Base-by-base conservation (phyloP, 2,329 filamentous ascomycete genomes). In the Orbilia quercus region DNA sequence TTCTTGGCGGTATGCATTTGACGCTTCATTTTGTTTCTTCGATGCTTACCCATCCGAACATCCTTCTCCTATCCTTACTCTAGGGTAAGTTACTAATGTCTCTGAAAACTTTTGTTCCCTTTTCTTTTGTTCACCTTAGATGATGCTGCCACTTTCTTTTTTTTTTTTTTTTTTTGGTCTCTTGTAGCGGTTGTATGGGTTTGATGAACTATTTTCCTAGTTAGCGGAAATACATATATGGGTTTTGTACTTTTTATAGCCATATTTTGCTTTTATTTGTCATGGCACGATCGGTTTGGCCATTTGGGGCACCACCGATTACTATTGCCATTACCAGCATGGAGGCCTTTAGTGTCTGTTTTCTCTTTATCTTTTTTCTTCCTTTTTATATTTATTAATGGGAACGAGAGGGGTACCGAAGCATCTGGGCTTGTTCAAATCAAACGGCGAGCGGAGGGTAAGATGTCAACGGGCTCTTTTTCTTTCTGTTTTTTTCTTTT, bases 201-300 rank as follows among this genome's bases (percentile, higher is more conserved):
- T 7, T 34, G 20, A 45, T 51, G 20, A 1, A 36, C 44, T 31
- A 9, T 31, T 31, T 31, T 31, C 28, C 28, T 31, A 5, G 28
- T 54, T 53, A 38, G 31, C 40, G 23, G 25, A 36, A 38, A 58
- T 50, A 58, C 42, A 48, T 31, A 40, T 23, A 12, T 55, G 18
- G 38, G 38, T 28, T 31, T 20, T 47, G 20, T 55, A 11, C 16
- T 22, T 34, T 20, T 36, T 36, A 36, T 18, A 28, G 31, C 59
- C 23, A 31, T 53, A 20, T 63, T 44, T 63, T 7, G 40, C 7
- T 16, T 31, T 51, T 53, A 18, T 18, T 40, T 50, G 16, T 7
- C 22, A 16, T 40, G 5, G 12, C 11, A n/a, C n/a, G 11, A 4
- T 42, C 38, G 38, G 12, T 42, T 14, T 14, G 38, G 28, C n/a